Conservation (phyloP, 108 stramenopile genomes). For the Aurantiochytrium sp. region DNA sequence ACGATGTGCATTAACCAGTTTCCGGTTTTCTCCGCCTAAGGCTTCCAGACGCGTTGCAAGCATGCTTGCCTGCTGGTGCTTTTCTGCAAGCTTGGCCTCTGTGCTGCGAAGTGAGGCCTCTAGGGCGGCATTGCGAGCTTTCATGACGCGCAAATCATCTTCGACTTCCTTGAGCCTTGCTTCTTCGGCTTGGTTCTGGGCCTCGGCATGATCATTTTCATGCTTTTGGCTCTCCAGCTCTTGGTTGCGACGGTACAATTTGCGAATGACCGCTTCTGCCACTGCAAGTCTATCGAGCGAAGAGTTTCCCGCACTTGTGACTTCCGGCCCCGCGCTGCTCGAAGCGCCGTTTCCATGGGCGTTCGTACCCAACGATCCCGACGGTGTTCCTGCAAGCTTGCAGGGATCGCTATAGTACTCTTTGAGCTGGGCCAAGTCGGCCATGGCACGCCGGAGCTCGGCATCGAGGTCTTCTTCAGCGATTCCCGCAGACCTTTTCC, state of each 20-base stretch:
- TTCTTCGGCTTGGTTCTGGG: not conserved
- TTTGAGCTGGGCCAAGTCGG: not conserved
- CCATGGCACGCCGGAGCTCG: slow-evolving; percentile 6
- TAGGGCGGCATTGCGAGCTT: not conserved
- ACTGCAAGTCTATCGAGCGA: not conserved
- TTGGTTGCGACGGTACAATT: not conserved
- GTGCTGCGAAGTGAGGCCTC: not conserved
- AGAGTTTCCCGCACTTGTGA: no score
- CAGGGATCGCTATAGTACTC: not conserved
- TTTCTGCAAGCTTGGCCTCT: not conserved
- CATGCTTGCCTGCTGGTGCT: not conserved
- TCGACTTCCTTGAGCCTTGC: not conserved
- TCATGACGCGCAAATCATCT: not conserved
- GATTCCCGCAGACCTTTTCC: not conserved
- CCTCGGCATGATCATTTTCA: not conserved
- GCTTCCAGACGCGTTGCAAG: not conserved
- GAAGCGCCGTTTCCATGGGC: no score
- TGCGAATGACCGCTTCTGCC: slow-evolving; percentile 3
- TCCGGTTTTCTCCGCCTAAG: not conserved
- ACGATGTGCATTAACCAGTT: not conserved
- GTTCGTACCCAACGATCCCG: no score
- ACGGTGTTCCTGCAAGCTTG: not conserved
- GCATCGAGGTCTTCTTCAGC: not conserved
- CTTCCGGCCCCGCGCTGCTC: no score
- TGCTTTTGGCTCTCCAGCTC: not conserved